Evolutionary conservation across 345 rosid genomes (phyloP), one percentile per base, ranked within the genome.

Genomic region (Hypericum perforatum): DNA sequence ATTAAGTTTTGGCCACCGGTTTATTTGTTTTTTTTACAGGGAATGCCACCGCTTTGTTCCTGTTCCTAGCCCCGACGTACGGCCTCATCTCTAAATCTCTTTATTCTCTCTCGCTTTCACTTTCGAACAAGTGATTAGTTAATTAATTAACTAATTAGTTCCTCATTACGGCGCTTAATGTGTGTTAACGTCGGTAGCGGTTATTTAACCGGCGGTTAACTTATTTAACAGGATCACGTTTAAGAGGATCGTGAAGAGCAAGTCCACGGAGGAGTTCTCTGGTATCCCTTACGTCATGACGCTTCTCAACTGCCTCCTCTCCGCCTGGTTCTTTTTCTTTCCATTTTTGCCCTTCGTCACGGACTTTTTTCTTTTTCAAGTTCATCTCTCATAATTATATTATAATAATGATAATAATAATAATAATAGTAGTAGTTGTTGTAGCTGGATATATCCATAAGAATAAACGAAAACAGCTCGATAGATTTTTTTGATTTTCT

Each of bases 211-310:
- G 32, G 32, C 32, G 32, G 32, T 22, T 22, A 22, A 22, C 4
- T 22, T 22, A 22, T 22, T 54, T 12, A 14, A 39, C 59, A 91
- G 98, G 82, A 85, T 92, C 56, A 92, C 98, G 13, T 89, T 88
- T 76, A 83, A 53, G 80, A 84, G 97, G 78, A 68, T 92, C 64
- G 50, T 85, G 50, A 65, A 49, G 63, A 72, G 66, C 65, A 80
- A 69, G 55, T 80, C 94, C 0, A 88, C 97, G 0, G 94, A 92
- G 67, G 82, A 88, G 52, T 92, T 89, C 78, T 92, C 98, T 6
- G 98, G 98, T 22, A 70, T 92, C n/a, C 98, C 98, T 3, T 92
- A 92, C 53, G 81, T 78, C 32, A 88, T 92, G 98, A 85, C 98
- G 22, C 61, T 92, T 59, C 94, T 92, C 76, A 92, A 92, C 79